Evolutionary conservation across 2,329 filamentous ascomycete species (phyloP), one percentile per base, ranked within the genome.

Genomic region (Arthrobotrys megalospora): DNA sequence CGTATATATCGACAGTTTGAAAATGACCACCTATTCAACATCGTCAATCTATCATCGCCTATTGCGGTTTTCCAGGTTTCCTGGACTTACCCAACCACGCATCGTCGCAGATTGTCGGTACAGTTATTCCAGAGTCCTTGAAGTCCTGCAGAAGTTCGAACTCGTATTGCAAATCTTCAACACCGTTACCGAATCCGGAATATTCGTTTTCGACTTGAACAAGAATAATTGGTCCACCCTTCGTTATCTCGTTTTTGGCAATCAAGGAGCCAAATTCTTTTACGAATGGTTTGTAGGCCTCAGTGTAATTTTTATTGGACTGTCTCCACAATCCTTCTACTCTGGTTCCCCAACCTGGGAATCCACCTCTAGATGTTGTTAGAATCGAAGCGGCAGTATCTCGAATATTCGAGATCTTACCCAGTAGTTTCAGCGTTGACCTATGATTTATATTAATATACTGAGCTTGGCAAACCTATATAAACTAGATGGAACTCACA

Each of bases 141-240:
- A 77, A 77, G 19, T 41, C 58, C 19, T 70, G 47, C 14, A 77
- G 36, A n/a, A 77, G 73, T 10, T 77, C 58, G 12, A 16, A 38
- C 41, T 77, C 73, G 24, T 77, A 77, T 24, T 62, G 32, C n/a
- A 77, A 71, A 60, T 77, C 73, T 34, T 71, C 73, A 6, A 38
- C 24, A 5, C 73, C 73, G 45, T 77, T 66, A 32, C 73, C 73
- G n/a, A 77, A 77, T 41, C 85, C 84, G 0, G 89, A 90, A 81
- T 95, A 94, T 80, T 89, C 88, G 66, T 89, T 89, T 80, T 89
- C 88, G 16, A 88, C 84, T 79, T 89, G 93, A 47, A 92, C 88
- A 0, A 95, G 85, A 73, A 96, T 92, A 6, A 96, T 88, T 0
- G 92, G 93, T 0, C 71, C 83, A 2, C 86, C 86, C 8, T 86